A percentile compares a stretch with the other conserved stretches of the same genome.
Evolutionary conservation across 371 early-diverging fungal species (phyloP).

Genomic region (Mortierella sp.): DNA sequence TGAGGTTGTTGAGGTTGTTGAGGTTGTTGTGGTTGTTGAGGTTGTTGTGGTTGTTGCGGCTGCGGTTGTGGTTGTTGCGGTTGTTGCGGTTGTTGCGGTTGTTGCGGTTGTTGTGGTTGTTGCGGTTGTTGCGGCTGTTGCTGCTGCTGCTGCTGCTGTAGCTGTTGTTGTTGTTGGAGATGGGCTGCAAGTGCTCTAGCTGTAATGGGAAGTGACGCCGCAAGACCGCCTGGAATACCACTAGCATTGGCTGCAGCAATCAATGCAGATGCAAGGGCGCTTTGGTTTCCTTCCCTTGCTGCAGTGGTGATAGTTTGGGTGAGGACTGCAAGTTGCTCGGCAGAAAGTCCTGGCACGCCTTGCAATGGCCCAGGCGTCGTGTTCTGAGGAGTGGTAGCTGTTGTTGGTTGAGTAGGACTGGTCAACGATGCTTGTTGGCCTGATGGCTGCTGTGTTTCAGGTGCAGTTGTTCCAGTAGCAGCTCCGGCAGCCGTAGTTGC

Average conservation of each 20-base stretch:
- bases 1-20: slow-evolving; percentile 1
- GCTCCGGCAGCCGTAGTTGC: background rate
- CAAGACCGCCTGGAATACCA: slow-evolving; percentile 42
- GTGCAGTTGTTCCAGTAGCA: background rate
- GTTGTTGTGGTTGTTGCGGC: background rate
- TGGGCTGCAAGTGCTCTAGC: slow-evolving; percentile 46
- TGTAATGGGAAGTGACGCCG: slow-evolving; percentile 37
- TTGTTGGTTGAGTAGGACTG: slow-evolving; percentile 1
- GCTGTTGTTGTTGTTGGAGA: slow-evolving; percentile 29
- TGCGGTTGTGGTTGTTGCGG: background rate
- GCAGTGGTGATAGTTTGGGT: slow-evolving; percentile 41
- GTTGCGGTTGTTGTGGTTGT: slow-evolving; percentile 8
- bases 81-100: slow-evolving; percentile 15
- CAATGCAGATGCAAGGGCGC: slow-evolving; percentile 34
- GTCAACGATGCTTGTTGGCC: background rate
- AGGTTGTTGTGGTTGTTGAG: background rate
- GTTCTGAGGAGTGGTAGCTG: background rate
- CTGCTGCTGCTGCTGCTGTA: slow-evolving; percentile 23
- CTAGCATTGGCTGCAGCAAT: slow-evolving; percentile 46
- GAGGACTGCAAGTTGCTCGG: slow-evolving; percentile 25
- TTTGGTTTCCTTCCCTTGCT: slow-evolving; percentile 42
- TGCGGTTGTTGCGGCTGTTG: slow-evolving; percentile 23
- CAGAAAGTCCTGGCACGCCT: slow-evolving; percentile 26
- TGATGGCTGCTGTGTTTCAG: background rate
- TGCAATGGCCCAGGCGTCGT: slow-evolving; percentile 11